Evolutionary conservation across 1,139 yeast species (phyloP).

Genomic region (Candida glucosophila): DNA sequence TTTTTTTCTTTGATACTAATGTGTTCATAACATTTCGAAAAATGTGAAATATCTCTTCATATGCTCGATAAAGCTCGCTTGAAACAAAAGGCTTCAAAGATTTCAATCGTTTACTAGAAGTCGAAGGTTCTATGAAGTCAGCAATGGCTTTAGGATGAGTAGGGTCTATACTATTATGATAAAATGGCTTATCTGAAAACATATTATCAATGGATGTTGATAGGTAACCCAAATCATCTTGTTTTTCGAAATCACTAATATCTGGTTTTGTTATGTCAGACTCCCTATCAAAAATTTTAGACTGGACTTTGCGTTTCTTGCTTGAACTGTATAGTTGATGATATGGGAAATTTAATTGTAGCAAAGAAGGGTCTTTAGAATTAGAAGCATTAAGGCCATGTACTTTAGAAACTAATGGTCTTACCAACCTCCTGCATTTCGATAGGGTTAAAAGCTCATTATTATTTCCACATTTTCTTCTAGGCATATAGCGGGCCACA

Average conservation of each 20-base stretch:
- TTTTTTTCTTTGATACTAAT: constrained; percentile 4
- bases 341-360: constrained; percentile 7
- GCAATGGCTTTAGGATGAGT: neutral
- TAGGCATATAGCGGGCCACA: too few species aligned
- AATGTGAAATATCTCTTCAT: constrained; percentile 22
- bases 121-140: constrained; percentile 11
- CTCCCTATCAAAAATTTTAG: too few species aligned
- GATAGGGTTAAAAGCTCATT: constrained; percentile 5
- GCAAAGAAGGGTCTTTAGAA: constrained; percentile 15
- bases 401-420: constrained; percentile 30
- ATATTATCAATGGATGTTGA: neutral
- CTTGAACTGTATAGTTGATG: too few species aligned
- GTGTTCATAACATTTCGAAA: constrained; percentile 17
- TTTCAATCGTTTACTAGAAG: constrained; percentile 18
- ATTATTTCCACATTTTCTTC: neutral
- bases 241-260: neutral
- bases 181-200: neutral
- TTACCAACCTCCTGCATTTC: constrained; percentile 25
- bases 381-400: constrained; percentile 23
- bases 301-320: too few species aligned
- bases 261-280: too few species aligned
- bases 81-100: constrained; percentile 17
- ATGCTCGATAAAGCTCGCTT: constrained; percentile 18
- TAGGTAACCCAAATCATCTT: neutral
- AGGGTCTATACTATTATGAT: neutral